Base-by-base conservation (phyloP, 148 eudicot genomes). In the Rhododendron griersonianum region DNA sequence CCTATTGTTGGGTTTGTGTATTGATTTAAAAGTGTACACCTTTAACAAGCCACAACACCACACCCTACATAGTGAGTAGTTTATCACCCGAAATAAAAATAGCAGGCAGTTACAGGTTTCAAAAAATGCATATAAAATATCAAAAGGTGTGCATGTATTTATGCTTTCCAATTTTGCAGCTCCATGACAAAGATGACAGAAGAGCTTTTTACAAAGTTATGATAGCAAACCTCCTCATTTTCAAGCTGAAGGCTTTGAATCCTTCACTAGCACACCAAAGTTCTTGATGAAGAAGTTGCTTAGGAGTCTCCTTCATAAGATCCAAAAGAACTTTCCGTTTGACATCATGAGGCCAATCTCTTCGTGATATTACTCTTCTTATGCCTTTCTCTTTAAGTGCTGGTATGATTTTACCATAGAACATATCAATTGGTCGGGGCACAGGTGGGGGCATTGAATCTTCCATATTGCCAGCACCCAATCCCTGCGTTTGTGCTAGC, bases 231-330 rank as follows among this genome's bases (percentile, higher is more conserved):
- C 99, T 95, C 88, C 92, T 97, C 87, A 93, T 85, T 91, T 95
- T 97, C 85, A 94, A 91, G 91, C 94, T 94, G 91, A 97, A 97
- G 89, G 99, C 95, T 87, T 90, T 95, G 86, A 97, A 97, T 87
- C 94, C 94, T 88, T 97, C 98, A 93, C 99, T 94, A 85, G 96
- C 95, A 91, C 99, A 97, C 99, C 99, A 97, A 77, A 97, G 95
- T 89, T 97, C 99, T 90, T 95, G 99, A 94, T 94, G 93, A 87
- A 97, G 98, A 91, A 97, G 98, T 86, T 97, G 93, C 86, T 90
- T 92, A 51, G 99, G 99, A 74, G 98, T 89, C 91, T 97, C 98
- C 78, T 93, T 91, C 95, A 93, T 97, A 81, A 97, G 99, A 91
- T 97, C 99, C 89, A 93, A 88, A 87, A 95, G 94, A 87, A 97